Evolutionary conservation across 345 rosid genomes (phyloP).

Genomic region (Isatis tinctoria): DNA sequence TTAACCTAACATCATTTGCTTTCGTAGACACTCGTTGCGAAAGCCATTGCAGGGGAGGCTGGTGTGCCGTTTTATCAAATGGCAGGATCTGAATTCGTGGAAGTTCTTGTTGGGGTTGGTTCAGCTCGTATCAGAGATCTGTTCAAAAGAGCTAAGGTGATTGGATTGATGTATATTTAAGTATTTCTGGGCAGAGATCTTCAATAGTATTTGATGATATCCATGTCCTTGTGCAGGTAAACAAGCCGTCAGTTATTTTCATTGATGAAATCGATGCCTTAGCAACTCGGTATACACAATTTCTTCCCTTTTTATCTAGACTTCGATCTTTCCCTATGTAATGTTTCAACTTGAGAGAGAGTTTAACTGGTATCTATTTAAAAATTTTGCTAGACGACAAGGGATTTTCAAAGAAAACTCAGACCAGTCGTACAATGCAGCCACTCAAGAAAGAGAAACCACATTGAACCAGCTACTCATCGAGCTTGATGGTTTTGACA

Average conservation of each 20-base stretch:
- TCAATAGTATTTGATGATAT: conserved; percentile 15
- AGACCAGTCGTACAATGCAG: conserved; percentile 85
- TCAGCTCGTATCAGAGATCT: conserved; percentile 97
- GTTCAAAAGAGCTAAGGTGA: conserved; percentile 95
- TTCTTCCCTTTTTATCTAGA: not conserved
- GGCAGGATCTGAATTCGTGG: conserved; percentile 98
- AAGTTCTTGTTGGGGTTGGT: conserved; percentile 95
- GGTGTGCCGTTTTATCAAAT: conserved; percentile 97
- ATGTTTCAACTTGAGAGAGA: not conserved
- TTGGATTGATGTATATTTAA: not conserved
- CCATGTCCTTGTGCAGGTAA: conserved; percentile 58
- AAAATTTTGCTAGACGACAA: conserved; percentile 58
- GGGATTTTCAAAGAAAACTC: conserved; percentile 79
- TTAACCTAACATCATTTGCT: conserved; percentile 8
- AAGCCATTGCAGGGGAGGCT: conserved; percentile 98
- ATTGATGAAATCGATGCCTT: conserved; percentile 95
- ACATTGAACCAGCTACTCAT: conserved; percentile 91
- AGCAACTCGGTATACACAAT: conserved; percentile 65
- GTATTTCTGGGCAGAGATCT: not conserved
- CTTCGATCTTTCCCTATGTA: not conserved
- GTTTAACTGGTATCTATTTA: not conserved
- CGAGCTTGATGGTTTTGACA: conserved; percentile 98
- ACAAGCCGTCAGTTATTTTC: conserved; percentile 92
- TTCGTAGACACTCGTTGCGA: conserved; percentile 83
- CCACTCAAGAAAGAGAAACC: conserved; percentile 95